Conservation (phyloP, 2,329 filamentous ascomycete genomes). For the Pseudogymnoascus sp. region DNA sequence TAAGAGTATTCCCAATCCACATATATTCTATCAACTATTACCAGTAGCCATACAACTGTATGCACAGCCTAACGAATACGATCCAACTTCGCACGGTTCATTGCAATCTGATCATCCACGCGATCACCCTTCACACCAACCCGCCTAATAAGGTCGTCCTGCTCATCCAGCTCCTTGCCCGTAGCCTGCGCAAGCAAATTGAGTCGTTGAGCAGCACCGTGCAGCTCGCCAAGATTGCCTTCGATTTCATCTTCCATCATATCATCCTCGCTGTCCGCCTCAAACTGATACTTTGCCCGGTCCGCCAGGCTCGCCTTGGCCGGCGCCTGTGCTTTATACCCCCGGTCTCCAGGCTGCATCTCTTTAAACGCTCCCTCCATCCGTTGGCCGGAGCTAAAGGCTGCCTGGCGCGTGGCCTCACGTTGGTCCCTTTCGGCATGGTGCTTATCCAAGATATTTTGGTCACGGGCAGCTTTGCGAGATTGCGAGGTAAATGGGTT, state of each 20-base stretch:
- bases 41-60: background rate
- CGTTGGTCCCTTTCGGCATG: constrained; percentile 58
- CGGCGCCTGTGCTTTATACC: constrained; percentile 22
- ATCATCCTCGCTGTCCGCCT: constrained; percentile 41
- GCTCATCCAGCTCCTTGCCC: constrained; percentile 64
- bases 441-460: constrained; percentile 62
- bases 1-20: background rate
- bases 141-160: constrained; percentile 71
- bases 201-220: constrained; percentile 58
- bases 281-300: constrained; percentile 68
- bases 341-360: constrained; percentile 29
- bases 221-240: constrained; percentile 52
- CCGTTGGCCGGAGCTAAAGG: constrained; percentile 44
- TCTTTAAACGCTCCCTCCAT: constrained; percentile 46
- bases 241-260: constrained; percentile 66
- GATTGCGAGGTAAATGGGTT: constrained; percentile 71
- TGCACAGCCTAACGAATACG: constrained; percentile 42
- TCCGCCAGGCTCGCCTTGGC: constrained; percentile 44
- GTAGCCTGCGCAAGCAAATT: constrained; percentile 69
- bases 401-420: constrained; percentile 53
- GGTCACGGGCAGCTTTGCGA: constrained; percentile 57
- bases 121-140: constrained; percentile 78
- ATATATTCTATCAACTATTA: background rate
- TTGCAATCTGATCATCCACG: constrained; percentile 73
- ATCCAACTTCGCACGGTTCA: constrained; percentile 67